Percentiles rank a stretch among this genome's conserved stretches.
Evolutionary conservation across 169 alveolate species (phyloP).

Genomic region (Eimeria tenella): DNA sequence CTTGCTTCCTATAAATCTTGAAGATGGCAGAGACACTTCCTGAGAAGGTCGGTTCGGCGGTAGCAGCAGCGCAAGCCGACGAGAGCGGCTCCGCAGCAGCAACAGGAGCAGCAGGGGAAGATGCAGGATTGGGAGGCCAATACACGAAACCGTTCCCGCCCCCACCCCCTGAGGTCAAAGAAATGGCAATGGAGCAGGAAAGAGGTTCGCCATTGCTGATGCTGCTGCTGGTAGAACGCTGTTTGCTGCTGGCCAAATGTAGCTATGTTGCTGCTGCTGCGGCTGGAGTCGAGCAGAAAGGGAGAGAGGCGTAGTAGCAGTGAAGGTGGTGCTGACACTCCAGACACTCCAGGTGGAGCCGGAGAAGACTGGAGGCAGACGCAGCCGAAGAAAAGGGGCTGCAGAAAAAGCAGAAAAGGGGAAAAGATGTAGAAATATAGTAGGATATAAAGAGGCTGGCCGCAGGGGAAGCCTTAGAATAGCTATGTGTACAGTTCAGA

Average conservation of each 20-base stretch:
- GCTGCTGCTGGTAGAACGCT: conserved; percentile 16
- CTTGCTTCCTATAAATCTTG: background rate
- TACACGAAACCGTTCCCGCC: background rate
- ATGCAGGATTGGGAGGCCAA: background rate
- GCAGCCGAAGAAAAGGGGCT: background rate
- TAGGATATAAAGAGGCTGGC: too few species aligned
- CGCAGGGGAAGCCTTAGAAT: too few species aligned
- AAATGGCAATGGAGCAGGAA: conserved; percentile 8
- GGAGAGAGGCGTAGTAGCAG: conserved; percentile 27
- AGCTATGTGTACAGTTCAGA: too few species aligned
- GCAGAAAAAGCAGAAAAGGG: background rate
- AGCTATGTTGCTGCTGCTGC: background rate
- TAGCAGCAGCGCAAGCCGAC: background rate
- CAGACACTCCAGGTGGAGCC: background rate
- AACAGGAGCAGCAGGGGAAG: background rate
- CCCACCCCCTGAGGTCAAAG: conserved; percentile 11
- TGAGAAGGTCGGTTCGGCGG: background rate
- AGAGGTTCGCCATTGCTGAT: background rate
- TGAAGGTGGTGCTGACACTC: background rate
- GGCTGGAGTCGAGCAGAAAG: background rate
- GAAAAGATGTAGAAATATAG: background rate
- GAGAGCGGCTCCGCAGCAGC: background rate
- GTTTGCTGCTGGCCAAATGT: background rate
- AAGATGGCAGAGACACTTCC: background rate
- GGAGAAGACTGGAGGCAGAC: background rate